Conservation (phyloP, 805 yeast genomes). For the Yarrowia sp. region DNA sequence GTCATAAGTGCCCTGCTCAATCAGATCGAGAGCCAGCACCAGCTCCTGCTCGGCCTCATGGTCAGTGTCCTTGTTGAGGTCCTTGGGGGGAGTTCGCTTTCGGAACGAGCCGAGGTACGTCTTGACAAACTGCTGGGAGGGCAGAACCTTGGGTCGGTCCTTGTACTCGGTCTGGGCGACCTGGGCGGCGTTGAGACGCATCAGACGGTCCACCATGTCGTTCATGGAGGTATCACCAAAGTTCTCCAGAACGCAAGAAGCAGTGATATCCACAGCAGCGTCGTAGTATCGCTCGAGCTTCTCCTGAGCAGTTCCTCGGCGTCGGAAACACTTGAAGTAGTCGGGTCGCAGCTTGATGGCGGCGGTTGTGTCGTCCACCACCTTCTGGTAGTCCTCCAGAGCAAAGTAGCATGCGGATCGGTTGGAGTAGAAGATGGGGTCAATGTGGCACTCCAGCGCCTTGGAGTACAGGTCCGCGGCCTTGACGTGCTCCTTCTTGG, state of each 20-base stretch:
- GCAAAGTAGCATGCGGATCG: conserved; percentile 95
- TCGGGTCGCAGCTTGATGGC: conserved; percentile 87
- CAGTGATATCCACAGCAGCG: conserved; percentile 88
- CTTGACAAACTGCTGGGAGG: conserved; percentile 70
- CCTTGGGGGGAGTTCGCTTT: conserved; percentile 50
- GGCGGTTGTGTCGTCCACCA: conserved; percentile 79
- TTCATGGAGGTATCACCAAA: conserved; percentile 76
- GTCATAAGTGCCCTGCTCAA: conserved; percentile 50
- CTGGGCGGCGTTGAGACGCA: conserved; percentile 74
- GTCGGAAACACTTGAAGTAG: conserved; percentile 83
- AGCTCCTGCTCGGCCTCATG: conserved; percentile 65
- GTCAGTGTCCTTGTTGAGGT: conserved; percentile 50
- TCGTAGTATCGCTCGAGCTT: conserved; percentile 71
- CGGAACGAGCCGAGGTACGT: conserved; percentile 87
- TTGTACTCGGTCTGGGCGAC: conserved; percentile 61
- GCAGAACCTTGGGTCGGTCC: conserved; percentile 55
- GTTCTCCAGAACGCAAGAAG: conserved; percentile 81
- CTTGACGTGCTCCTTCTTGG: conserved; percentile 61
- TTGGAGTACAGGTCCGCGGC: conserved; percentile 78
- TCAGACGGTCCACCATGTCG: conserved; percentile 78
- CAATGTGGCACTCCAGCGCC: conserved; percentile 72
- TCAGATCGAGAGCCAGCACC: conserved; percentile 59
- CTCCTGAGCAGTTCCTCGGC: conserved; percentile 94
- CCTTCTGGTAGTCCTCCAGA: conserved; percentile 73
- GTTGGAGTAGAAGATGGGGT: conserved; percentile 90